Evolutionary conservation across 805 yeast species (phyloP).

Genomic region (Candida rishiriensis): DNA sequence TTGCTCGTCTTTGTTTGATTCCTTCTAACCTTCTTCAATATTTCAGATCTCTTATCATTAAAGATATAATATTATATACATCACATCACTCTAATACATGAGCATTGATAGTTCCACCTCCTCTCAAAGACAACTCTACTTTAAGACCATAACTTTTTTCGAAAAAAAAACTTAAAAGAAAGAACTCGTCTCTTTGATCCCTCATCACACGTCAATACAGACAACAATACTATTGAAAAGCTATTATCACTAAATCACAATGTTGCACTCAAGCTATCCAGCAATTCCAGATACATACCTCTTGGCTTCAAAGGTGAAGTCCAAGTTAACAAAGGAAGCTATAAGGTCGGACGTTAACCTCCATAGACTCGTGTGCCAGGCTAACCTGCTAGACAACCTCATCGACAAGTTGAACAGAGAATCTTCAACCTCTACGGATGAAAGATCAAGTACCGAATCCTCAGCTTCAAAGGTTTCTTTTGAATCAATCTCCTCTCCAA

Average conservation of each 20-base stretch:
- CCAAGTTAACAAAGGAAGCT: conserved; percentile 61
- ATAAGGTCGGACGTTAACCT: conserved; percentile 51
- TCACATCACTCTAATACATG: no score
- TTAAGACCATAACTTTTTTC: no score
- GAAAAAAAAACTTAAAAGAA: no score
- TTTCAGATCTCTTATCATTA: no score
- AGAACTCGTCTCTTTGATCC: no score
- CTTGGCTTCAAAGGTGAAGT: conserved; percentile 60
- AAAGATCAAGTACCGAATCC: conserved; percentile 7
- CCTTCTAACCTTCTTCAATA: no score
- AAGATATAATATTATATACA: no score
- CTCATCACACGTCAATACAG: no score
- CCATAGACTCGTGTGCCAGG: conserved; percentile 60
- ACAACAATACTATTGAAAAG: no score
- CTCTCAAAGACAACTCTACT: no score
- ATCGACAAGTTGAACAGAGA: conserved; percentile 45
- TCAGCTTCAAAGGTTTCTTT: conserved; percentile 18
- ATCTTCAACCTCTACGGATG: conserved; percentile 25
- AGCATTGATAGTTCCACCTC: no score
- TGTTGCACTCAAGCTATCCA: background rate
- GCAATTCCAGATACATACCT: conserved; percentile 46
- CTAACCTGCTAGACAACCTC: conserved; percentile 61
- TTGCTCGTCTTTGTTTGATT: no score
- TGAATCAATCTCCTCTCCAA: conserved; percentile 11
- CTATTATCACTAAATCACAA: background rate